Evolutionary conservation across 2,329 filamentous ascomycete genomes (phyloP), one percentile per base, ranked within the genome.

Genomic region (Aureobasidium sp.): DNA sequence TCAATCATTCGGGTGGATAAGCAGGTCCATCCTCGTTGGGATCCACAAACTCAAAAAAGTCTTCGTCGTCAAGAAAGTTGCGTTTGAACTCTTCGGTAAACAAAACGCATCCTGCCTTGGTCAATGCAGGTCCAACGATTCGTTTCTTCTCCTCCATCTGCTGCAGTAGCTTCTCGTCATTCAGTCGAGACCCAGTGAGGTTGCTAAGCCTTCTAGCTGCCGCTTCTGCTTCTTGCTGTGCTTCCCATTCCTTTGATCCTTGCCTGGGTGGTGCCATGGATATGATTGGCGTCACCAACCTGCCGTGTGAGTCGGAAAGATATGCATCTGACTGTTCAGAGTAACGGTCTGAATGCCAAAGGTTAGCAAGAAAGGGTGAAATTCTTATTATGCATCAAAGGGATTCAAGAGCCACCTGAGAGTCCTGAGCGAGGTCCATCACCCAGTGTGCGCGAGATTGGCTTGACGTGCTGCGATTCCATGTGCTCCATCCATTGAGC

Each of bases 401-500:
- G n/a, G 32, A 37, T 32, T 63, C 44, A 52, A 32, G 69, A 76
- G 80, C 82, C 78, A 86, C 84, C 83, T 74, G 78, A 80, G 68
- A 78, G 73, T 64, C 78, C 78, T 63, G 79, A 77, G 52, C 76
- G 76, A 46, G 83, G 83, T 59, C 84, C 84, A 73, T 86, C 83
- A n/a, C 84, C 84, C 47, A 81, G 74, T 66, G 78, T 75, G 79
- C 82, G 82, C n/a, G 80, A 81, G 47, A 85, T 68, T 20, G 79
- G 74, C 24, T 72, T 70, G n/a, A 87, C 69, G 70, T 87, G 84
- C 24, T 68, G 69, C 36, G 75, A 70, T 62, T 81, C 76, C 27
- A 86, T 68, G 68, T 87, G 84, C 26, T 73, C 71, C 57, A 76
- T 71, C 77, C 84, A 82, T 15, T 73, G 68, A 12, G 72, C 71